A percentile compares a stretch with the other conserved stretches of the same genome.
phyloP scores from a whole-genome alignment of 2,329 filamentous ascomycete genomes.

The Microsporum canis region DNA sequence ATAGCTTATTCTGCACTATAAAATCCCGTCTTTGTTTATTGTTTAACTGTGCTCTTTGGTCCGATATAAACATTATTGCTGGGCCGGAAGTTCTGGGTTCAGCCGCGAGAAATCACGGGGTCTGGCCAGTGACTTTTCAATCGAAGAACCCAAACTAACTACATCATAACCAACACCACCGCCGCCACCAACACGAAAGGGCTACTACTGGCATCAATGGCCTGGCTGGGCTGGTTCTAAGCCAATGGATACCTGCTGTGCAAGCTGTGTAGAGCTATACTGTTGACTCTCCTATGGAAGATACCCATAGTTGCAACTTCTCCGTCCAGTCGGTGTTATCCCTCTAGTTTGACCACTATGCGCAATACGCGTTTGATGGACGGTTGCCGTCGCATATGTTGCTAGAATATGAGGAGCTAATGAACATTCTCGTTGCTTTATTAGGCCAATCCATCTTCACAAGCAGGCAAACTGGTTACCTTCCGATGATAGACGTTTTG shows the following conservation, averaged over 20 bases:
- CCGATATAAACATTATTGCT: background rate
- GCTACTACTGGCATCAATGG: background rate
- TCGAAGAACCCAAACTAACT: background rate
- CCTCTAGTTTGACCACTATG: background rate
- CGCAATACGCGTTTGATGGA: background rate
- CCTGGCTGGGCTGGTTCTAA: background rate
- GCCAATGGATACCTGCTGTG: background rate
- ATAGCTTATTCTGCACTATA: background rate
- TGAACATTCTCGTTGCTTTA: background rate
- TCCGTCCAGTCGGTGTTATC: background rate
- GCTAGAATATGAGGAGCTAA: background rate
- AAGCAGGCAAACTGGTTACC: background rate
- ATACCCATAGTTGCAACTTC: background rate
- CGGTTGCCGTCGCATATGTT: background rate
- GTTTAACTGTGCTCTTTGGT: background rate
- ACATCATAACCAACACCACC: background rate
- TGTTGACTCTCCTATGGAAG: background rate
- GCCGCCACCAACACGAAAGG: background rate
- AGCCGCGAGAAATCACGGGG: background rate
- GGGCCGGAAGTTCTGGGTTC: background rate
- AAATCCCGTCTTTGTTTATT: too few species aligned
- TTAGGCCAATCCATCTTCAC: background rate
- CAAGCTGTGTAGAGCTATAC: too few species aligned
- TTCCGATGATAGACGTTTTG: background rate
- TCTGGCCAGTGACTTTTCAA: background rate